Percentiles rank a stretch among this genome's conserved stretches.
Evolutionary conservation across 108 stramenopile species (phyloP).

Genomic region (Hondaea fermentalgiana): DNA sequence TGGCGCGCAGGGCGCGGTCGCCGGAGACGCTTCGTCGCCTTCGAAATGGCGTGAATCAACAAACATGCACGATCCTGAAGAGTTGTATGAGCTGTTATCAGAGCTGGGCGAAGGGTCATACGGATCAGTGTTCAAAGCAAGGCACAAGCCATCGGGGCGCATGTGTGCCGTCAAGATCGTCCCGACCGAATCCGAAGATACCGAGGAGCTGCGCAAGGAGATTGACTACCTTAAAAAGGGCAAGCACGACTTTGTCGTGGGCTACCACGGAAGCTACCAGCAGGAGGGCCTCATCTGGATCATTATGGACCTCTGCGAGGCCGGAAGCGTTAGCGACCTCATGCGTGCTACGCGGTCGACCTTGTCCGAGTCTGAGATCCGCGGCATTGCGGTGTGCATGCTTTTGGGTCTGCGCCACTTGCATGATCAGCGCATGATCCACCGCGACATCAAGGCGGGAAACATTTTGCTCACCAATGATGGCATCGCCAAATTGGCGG

Average conservation of each 20-base stretch:
- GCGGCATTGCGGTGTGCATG: not conserved
- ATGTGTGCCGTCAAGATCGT: conserved; percentile 7
- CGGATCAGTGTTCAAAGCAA: not conserved
- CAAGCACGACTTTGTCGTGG: conserved; percentile 74
- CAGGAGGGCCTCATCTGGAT: conserved; percentile 45
- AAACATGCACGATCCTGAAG: not conserved
- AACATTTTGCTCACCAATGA: conserved; percentile 47
- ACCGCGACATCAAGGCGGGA: conserved; percentile 50
- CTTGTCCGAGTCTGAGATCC: conserved; percentile 55
- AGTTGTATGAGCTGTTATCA: not conserved
- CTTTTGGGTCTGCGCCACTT: not conserved
- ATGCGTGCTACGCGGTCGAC: conserved; percentile 60
- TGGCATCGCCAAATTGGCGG: conserved; percentile 52
- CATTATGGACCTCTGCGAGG: conserved; percentile 83
- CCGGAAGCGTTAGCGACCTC: conserved; percentile 70
- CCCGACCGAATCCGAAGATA: conserved; percentile 37
- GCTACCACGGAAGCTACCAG: conserved; percentile 74
- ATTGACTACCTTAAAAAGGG: conserved; percentile 77
- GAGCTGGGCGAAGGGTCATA: conserved; percentile 5
- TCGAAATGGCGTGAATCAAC: not conserved
- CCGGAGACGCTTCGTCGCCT: no score
- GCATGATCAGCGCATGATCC: not conserved
- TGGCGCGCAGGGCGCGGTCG: no score
- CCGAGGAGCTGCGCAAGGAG: conserved; percentile 76
- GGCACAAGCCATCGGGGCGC: not conserved